Evolutionary conservation across 2,329 filamentous ascomycete species (phyloP).

Genomic region (Fusarium euwallaceae): DNA sequence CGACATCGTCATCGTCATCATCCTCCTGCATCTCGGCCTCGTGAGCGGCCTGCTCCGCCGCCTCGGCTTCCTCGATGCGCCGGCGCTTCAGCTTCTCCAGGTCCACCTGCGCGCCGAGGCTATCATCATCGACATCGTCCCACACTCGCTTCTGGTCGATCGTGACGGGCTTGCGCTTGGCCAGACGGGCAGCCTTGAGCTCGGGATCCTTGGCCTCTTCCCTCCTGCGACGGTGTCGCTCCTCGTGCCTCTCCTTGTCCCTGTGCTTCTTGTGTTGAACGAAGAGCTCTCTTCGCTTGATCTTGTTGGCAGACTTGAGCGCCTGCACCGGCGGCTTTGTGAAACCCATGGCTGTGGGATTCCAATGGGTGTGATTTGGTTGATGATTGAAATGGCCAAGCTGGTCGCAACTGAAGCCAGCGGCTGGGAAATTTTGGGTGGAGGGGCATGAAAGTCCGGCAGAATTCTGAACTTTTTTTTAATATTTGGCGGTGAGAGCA

Average conservation of each 20-base stretch:
- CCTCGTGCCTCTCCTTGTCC: conserved; percentile 80
- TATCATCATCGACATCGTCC: conserved; percentile 80
- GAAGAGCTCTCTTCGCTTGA: conserved; percentile 81
- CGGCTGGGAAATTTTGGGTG: conserved; percentile 30
- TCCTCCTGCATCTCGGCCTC: conserved; percentile 54
- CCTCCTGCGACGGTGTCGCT: conserved; percentile 82
- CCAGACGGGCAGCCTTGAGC: conserved; percentile 78
- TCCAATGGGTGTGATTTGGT: conserved; percentile 5
- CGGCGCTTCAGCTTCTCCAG: conserved; percentile 70
- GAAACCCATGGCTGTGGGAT: conserved; percentile 49
- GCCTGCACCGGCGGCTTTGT: conserved; percentile 53
- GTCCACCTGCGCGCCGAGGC: conserved; percentile 68
- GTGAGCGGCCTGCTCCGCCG: conserved; percentile 62
- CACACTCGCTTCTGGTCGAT: conserved; percentile 91
- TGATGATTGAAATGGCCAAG: not conserved
- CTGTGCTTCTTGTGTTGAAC: conserved; percentile 83
- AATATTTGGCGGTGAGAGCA: conserved; percentile 54
- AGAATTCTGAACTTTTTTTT: conserved; percentile 38
- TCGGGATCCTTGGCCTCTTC: conserved; percentile 88
- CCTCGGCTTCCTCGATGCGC: conserved; percentile 67
- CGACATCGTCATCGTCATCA: conserved; percentile 70
- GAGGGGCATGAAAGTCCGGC: conserved; percentile 36
- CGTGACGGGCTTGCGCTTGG: conserved; percentile 82
- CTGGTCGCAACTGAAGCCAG: conserved; percentile 9
- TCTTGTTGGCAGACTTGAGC: conserved; percentile 77